Evolutionary conservation across 257 asterid species (phyloP), one percentile per base, ranked within the genome.

Genomic region (Solanum boliviense): DNA sequence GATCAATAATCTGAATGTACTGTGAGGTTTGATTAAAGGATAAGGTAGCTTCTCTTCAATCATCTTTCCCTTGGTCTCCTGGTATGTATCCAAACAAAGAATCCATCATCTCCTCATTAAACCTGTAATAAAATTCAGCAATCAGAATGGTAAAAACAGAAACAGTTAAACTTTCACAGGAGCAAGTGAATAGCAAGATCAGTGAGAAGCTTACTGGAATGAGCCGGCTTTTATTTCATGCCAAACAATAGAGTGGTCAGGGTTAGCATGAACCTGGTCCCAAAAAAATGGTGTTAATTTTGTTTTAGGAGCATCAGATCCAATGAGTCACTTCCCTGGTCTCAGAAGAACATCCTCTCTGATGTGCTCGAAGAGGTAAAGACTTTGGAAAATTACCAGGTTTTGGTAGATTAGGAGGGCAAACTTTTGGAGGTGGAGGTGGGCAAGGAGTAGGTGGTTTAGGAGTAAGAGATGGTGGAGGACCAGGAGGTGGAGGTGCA

Each of bases 241-340:
- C 99, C 99, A 95, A 87, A 97, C 98, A 98, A 97, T 97, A 1
- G 98, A 93, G 32, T 93, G 97, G 79, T 95, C 95, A 8, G 99
- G 98, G 89, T 91, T 93, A 10, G 98, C 99, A 73, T 88, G 91
- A 89, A 97, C 98, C 91, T 97, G 94, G 90, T 95, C 99, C 99
- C 98, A 94, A 93, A 97, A 97, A 87, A 95, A 93, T 4, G 99
- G 99, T 93, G 13, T 97, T 97, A 94, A 87, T 92, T 95, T 97
- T 79, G 98, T 87, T 85, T 94, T 97, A n/a, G 95, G 95, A 90
- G 95, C 95, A 62, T 89, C 94, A 13, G 96, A 91, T 46, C 92
- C 41, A 92, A 88, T 56, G 21, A 70, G 34, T 90, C 94, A 86
- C 89, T 89, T 10, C 84, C 90, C 82, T 93, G 34, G 89, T 91